Evolutionary conservation across 163 green algal genomes (phyloP).

Genomic region (Scenedesmus sp.): DNA sequence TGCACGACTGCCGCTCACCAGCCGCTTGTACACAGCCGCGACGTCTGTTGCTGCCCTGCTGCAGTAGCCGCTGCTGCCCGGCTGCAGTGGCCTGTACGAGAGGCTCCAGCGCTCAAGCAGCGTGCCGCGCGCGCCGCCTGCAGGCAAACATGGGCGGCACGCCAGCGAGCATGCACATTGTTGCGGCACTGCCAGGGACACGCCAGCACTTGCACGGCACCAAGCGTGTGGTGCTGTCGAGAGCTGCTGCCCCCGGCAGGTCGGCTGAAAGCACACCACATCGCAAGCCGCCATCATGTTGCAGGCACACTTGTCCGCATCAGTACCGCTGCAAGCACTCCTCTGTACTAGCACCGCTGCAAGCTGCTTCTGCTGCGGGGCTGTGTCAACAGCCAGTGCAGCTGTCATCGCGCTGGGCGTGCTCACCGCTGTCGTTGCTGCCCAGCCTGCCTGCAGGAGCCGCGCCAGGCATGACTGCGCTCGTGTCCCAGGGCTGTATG

Average conservation of each 20-base stretch:
- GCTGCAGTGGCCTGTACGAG: conserved; percentile 55
- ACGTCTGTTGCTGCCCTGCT: conserved; percentile 27
- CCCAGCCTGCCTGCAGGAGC: not conserved
- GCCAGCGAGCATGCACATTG: too few species aligned
- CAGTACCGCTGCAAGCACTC: too few species aligned
- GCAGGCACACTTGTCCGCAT: too few species aligned
- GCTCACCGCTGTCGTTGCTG: conserved; percentile 6
- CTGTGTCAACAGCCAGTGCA: not conserved
- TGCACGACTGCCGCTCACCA: conserved; percentile 30
- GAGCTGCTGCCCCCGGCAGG: too few species aligned
- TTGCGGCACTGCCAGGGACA: too few species aligned
- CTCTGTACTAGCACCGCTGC: too few species aligned
- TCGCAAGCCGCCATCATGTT: too few species aligned
- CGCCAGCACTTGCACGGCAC: too few species aligned
- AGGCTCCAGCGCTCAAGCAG: conserved; percentile 82
- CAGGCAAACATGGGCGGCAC: not conserved
- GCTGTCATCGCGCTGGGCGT: conserved; percentile 5
- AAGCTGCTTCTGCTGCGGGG: not conserved
- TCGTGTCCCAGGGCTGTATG: conserved; percentile 44
- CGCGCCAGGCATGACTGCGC: conserved; percentile 4
- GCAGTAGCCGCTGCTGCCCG: not conserved
- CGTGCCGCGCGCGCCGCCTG: conserved; percentile 46
- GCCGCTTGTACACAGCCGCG: conserved; percentile 51
- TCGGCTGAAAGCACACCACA: too few species aligned
- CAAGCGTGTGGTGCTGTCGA: too few species aligned